A percentile compares a stretch with the other conserved stretches of the same genome.
Evolutionary conservation across 352 stramenopile species (phyloP).

Genomic region (Ochromonadaceae sp.): DNA sequence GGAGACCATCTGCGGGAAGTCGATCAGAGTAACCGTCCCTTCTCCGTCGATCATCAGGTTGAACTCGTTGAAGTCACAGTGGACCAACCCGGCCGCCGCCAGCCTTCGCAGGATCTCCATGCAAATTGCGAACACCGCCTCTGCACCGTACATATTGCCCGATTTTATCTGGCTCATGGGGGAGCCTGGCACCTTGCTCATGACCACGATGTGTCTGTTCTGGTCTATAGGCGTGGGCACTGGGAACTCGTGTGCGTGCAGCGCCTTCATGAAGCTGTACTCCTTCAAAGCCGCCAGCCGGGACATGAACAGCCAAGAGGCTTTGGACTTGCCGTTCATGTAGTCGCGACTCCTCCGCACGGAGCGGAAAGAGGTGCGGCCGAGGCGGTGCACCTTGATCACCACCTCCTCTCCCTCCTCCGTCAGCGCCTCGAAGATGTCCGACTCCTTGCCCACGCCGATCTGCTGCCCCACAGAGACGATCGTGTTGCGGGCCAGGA

Average conservation of each 20-base stretch:
- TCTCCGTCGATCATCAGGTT: conserved; percentile 93
- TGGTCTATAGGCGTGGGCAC: conserved; percentile 89
- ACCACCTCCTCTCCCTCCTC: conserved; percentile 83
- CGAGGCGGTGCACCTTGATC: conserved; percentile 99
- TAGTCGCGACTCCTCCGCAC: conserved; percentile 91
- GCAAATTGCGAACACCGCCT: conserved; percentile 79
- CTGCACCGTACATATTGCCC: conserved; percentile 36
- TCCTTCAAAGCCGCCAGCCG: conserved; percentile 95
- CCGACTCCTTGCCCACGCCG: conserved; percentile 96
- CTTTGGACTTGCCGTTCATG: conserved; percentile 65
- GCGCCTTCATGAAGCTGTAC: conserved; percentile 93
- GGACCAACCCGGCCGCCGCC: conserved; percentile 88
- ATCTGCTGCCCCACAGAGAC: conserved; percentile 73
- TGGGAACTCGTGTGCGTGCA: conserved; percentile 90
- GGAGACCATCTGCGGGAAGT: conserved; percentile 99
- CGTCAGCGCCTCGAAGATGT: conserved; percentile 83
- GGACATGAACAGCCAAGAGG: conserved; percentile 97
- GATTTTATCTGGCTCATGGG: conserved; percentile 83
- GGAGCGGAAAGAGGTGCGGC: conserved; percentile 54
- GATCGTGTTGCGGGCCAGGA: conserved; percentile 81
- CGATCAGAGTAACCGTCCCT: conserved; percentile 90
- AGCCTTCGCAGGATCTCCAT: conserved; percentile 91
- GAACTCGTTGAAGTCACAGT: conserved; percentile 99
- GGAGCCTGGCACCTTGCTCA: conserved; percentile 84
- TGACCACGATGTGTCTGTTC: conserved; percentile 93